Base-by-base conservation (phyloP, 1,284 basidiomycete species). In the Porogramme epimiltina region DNA sequence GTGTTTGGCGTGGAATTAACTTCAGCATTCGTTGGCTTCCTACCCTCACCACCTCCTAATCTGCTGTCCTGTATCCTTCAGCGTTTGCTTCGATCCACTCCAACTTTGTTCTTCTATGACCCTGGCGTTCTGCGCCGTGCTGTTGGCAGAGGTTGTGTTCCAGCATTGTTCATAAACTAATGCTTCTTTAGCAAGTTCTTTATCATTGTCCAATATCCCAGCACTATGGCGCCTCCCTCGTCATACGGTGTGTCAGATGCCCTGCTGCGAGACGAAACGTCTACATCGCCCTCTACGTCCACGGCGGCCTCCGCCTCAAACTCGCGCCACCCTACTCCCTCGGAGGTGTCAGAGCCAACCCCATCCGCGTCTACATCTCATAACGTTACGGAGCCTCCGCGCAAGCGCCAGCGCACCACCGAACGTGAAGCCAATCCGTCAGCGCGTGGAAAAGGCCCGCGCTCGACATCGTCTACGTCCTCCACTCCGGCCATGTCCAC, bases 321-420 rank as follows among this genome's bases (percentile, higher is more conserved):
- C 39, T 44, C 51, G 41, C 42, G 38, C 36, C 44, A 47, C 48
- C 36, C 47, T 31, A 40, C 23, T n/a, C 31, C 49, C 23, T 42
- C 42, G 45, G 50, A 46, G 23, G 45, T 49, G 36, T 26, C 43
- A 28, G 33, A 51, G 38, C 49, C 38, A 39, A n/a, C 42, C 23
- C 20, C 42, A 18, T 36, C 26, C n/a, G 18, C 36, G 19, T 3
- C 34, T 26, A 9, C 46, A 31, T 48, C 55, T 16, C 31, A 39
- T 24, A 37, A 16, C 31, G 45, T 33, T 26, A 10, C 34, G 33
- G 50, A 54, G 26, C 51, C 54, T 10, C 56, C 56, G 10, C 53
- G 59, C 33, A 61, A 61, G 40, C 59, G 59, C 50, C 56, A 56
- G 41, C 45, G 59, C 46, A 59, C 45, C 33, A 40, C 51, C 25